Conservation (phyloP, 2,329 filamentous ascomycete genomes). For the Tolypocladium album region DNA sequence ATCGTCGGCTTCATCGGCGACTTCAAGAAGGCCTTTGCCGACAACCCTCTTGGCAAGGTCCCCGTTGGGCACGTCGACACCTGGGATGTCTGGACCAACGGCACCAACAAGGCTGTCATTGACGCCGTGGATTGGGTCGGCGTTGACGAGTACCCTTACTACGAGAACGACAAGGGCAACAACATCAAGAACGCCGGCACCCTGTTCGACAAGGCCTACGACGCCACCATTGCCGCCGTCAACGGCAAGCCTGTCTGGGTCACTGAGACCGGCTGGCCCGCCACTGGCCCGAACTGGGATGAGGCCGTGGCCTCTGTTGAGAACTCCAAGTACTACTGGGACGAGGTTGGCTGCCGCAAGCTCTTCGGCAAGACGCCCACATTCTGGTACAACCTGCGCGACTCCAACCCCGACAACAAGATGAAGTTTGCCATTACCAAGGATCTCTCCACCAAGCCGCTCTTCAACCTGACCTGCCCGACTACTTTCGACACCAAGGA, state of each 20-base stretch:
- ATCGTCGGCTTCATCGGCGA: conserved; percentile 57
- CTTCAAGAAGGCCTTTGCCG: conserved; percentile 46
- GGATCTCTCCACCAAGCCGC: conserved; percentile 37
- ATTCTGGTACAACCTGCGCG: conserved; percentile 53
- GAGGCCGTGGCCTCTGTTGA: conserved; percentile 40
- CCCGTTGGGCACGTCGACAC: conserved; percentile 59
- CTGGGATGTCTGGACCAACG: conserved; percentile 52
- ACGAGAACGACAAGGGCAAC: conserved; percentile 46
- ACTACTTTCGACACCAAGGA: conserved; percentile 25
- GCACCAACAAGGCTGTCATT: conserved; percentile 48
- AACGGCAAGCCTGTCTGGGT: conserved; percentile 47
- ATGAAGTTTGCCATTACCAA: conserved; percentile 48
- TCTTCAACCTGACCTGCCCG: conserved; percentile 44
- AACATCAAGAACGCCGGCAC: conserved; percentile 40
- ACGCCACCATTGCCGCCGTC: conserved; percentile 32
- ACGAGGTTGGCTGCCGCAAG: conserved; percentile 46
- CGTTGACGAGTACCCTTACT: conserved; percentile 58
- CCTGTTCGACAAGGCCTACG: conserved; percentile 42
- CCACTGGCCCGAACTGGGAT: conserved; percentile 40
- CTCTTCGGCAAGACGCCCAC: conserved; percentile 45
- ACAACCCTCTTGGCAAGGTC: conserved; percentile 29
- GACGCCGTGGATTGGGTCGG: conserved; percentile 54
- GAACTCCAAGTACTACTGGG: conserved; percentile 56
- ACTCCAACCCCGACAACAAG: conserved; percentile 49
- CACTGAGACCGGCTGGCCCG: conserved; percentile 58